Percentiles rank a stretch among this genome's conserved stretches.
These are phyloP conservation scores for Metarhizium rileyi DNA, from an alignment of 2,329 filamentous ascomycete species.

Conservation along the genomic window DNA sequence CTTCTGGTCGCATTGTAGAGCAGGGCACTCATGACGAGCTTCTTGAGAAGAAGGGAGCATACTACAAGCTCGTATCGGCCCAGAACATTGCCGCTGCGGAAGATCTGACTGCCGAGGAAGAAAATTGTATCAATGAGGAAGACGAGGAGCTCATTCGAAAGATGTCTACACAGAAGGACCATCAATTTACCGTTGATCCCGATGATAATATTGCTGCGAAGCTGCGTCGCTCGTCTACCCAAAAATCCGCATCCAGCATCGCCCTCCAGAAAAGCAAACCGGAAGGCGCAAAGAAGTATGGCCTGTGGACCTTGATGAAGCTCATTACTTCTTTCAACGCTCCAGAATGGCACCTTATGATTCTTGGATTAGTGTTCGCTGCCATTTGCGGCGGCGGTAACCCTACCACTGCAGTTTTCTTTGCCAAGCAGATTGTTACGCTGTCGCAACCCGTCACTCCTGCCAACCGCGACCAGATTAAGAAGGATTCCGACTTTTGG, in stretches of 20 bases:
- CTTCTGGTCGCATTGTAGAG: slow-evolving; percentile 75
- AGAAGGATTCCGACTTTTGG: slow-evolving; percentile 74
- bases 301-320: slow-evolving; percentile 66
- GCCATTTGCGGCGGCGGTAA: slow-evolving; percentile 74
- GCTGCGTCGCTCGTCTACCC: slow-evolving; percentile 43
- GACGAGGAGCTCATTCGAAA: slow-evolving; percentile 42
- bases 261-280: slow-evolving; percentile 48
- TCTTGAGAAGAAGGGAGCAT: slow-evolving; percentile 60
- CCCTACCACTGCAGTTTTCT: slow-evolving; percentile 61
- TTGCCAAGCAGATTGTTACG: slow-evolving; percentile 75
- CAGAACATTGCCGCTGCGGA: slow-evolving; percentile 66
- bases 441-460: slow-evolving; percentile 46
- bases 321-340: slow-evolving; percentile 74
- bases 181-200: slow-evolving; percentile 40
- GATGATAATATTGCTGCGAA: slow-evolving; percentile 52
- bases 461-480: slow-evolving; percentile 44
- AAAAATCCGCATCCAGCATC: slow-evolving; percentile 58
- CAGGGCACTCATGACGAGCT: slow-evolving; percentile 82
- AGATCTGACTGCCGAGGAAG: slow-evolving; percentile 40
- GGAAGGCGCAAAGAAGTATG: slow-evolving; percentile 49
- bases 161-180: slow-evolving; percentile 31
- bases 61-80: slow-evolving; percentile 77
- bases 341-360: slow-evolving; percentile 61
- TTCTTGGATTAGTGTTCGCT: slow-evolving; percentile 61
- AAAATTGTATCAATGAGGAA: slow-evolving; percentile 37